These are phyloP conservation scores for Chionographis japonica DNA, from an alignment of 106 monocot genomes.

Conservation along the genomic window DNA sequence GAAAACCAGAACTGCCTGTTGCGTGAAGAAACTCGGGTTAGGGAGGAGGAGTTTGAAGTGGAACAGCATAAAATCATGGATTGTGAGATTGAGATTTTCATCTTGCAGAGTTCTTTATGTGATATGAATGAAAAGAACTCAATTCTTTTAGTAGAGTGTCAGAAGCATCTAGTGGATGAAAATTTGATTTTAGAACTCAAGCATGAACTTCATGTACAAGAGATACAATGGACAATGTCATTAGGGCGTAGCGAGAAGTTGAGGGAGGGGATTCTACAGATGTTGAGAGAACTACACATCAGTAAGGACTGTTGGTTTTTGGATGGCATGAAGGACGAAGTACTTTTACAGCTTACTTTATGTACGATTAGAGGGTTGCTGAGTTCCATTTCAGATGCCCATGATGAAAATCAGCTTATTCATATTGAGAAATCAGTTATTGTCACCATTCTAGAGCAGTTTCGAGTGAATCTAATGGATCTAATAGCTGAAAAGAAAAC, in stretches of 20 bases:
- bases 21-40: conserved; percentile 21
- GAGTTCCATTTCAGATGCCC: conserved; percentile 24
- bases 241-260: conserved; percentile 38
- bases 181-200: conserved; percentile 15
- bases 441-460: conserved; percentile 42
- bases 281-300: conserved; percentile 31
- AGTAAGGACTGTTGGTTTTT: conserved; percentile 14
- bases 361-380: conserved; percentile 28
- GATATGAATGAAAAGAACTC: conserved; percentile 49
- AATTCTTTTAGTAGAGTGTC: conserved; percentile 11
- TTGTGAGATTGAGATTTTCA: conserved; percentile 37
- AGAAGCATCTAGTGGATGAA: conserved; percentile 28
- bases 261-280: conserved; percentile 21
- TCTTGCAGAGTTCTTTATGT: conserved; percentile 37
- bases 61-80: conserved; percentile 35
- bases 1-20: conserved; percentile 10
- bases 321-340: conserved; percentile 26
- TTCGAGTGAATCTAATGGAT: conserved; percentile 22
- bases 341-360: conserved; percentile 27
- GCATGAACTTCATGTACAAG: background rate
- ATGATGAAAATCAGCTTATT: conserved; percentile 37
- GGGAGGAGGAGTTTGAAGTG: conserved; percentile 29
- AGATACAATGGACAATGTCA: conserved; percentile 9
- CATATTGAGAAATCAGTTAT: conserved; percentile 37
- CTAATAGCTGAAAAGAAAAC: conserved; percentile 15